Evolutionary conservation across 2,329 filamentous ascomycete genomes (phyloP).

Genomic region (Parastagonospora nodorum): DNA sequence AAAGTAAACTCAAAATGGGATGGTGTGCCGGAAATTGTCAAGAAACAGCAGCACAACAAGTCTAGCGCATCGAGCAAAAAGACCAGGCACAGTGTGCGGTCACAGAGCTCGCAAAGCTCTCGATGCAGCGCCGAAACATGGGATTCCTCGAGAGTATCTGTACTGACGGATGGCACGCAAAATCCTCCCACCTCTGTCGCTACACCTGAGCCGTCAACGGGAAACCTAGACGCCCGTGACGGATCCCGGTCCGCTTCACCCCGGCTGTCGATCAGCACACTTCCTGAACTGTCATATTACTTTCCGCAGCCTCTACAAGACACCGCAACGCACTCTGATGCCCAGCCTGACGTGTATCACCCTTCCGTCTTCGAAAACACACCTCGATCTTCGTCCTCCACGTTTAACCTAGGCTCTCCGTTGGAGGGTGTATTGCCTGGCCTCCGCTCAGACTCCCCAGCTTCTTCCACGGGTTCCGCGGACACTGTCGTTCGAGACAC

Average conservation of each 20-base stretch:
- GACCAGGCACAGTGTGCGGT: constrained; percentile 15
- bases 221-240: constrained; percentile 10
- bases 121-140: constrained; percentile 6
- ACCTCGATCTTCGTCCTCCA: constrained; percentile 6
- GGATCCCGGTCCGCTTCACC: constrained; percentile 7
- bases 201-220: constrained; percentile 24
- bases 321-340: constrained; percentile 15
- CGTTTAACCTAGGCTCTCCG: constrained; percentile 5
- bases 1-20: constrained; percentile 62
- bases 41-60: constrained; percentile 23
- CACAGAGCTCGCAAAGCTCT: constrained; percentile 9
- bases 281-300: constrained; percentile 35
- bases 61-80: constrained; percentile 20
- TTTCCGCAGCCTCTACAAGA: constrained; percentile 28
- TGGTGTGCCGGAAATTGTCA: constrained; percentile 53
- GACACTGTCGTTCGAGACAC: constrained; percentile 31
- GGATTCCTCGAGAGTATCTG: constrained; percentile 27
- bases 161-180: constrained; percentile 29
- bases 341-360: neutral
- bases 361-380: constrained; percentile 7
- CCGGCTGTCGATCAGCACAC: constrained; percentile 27
- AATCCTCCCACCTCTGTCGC: constrained; percentile 38
- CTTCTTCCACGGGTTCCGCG: constrained; percentile 24
- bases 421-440: neutral
- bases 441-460: constrained; percentile 16